Conservation (phyloP, 495 filamentous ascomycete genomes). For the Xylona heveae region DNA sequence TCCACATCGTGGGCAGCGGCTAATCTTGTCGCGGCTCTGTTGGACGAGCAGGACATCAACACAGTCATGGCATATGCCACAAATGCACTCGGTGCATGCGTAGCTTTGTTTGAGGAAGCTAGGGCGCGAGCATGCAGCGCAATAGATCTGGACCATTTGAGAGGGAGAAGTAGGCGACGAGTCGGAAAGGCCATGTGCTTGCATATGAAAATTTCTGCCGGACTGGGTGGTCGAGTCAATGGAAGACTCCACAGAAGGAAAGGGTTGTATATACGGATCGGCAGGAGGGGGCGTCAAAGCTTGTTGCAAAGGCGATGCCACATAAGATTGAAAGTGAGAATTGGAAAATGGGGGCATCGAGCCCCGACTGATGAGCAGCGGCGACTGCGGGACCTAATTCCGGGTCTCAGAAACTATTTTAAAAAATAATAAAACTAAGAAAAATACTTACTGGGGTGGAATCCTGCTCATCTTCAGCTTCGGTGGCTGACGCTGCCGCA, state of each 20-base stretch:
- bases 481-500: slow-evolving; percentile 72
- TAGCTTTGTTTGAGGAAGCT: slow-evolving; percentile 60
- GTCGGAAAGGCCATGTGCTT: slow-evolving; percentile 25
- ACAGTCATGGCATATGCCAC: slow-evolving; percentile 69
- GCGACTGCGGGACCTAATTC: slow-evolving; percentile 36
- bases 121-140: slow-evolving; percentile 55
- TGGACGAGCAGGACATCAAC: slow-evolving; percentile 52
- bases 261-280: slow-evolving; percentile 42
- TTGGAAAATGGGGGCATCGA: slow-evolving; percentile 52
- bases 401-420: slow-evolving; percentile 31
- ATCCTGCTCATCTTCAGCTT: slow-evolving; percentile 68
- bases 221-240: slow-evolving; percentile 30
- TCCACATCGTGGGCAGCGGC: slow-evolving; percentile 43
- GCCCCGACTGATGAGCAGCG: slow-evolving; percentile 33
- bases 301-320: slow-evolving; percentile 70
- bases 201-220: slow-evolving; percentile 45
- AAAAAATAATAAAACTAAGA: neutral
- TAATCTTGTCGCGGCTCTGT: slow-evolving; percentile 21
- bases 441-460: slow-evolving; percentile 47
- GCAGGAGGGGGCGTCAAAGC: slow-evolving; percentile 63
- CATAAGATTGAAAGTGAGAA: slow-evolving; percentile 46
- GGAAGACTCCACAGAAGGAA: slow-evolving; percentile 64
- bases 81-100: slow-evolving; percentile 88
- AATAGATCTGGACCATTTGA: slow-evolving; percentile 64
- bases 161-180: slow-evolving; percentile 31